Conservation (phyloP, 2,329 filamentous ascomycete species). For the Monilinia fructigena region DNA sequence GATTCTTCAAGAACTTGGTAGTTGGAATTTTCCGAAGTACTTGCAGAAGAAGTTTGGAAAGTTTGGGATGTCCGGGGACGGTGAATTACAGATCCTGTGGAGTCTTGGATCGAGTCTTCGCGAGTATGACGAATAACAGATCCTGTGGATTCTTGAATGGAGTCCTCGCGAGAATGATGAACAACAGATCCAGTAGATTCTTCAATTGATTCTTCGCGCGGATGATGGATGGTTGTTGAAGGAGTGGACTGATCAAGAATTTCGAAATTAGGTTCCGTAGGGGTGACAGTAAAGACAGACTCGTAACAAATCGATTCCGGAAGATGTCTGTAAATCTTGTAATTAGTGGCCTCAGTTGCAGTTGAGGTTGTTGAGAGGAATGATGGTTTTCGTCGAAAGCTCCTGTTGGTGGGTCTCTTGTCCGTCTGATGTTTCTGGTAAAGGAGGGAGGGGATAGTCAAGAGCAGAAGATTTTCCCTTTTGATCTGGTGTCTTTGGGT, state of each 20-base stretch:
- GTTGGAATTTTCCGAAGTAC: conserved; percentile 18
- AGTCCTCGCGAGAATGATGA: background rate
- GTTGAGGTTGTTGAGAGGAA: conserved; percentile 40
- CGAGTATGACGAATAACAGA: background rate
- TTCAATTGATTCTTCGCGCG: background rate
- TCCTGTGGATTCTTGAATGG: background rate
- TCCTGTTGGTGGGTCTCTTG: conserved; percentile 32
- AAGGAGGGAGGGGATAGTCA: conserved; percentile 33
- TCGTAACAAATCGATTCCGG: conserved; percentile 28
- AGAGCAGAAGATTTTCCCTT: conserved; percentile 34
- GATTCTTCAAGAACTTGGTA: conserved; percentile 14
- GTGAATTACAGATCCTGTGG: background rate
- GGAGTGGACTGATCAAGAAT: conserved; percentile 20
- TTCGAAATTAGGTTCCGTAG: conserved; percentile 21
- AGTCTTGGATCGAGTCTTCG: conserved; percentile 6
- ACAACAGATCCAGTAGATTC: background rate
- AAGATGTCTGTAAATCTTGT: conserved; percentile 37
- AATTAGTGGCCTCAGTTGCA: conserved; percentile 40
- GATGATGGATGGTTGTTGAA: conserved; percentile 19
- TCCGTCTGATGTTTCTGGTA: conserved; percentile 34
- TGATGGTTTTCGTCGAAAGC: conserved; percentile 40
- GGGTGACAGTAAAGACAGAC: conserved; percentile 27
- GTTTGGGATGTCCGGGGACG: conserved; percentile 8
- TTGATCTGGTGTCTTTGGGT: conserved; percentile 40
- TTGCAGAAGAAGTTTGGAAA: conserved; percentile 16